phyloP scores from a whole-genome alignment of 78 protist species.

The Dictyostelium purpureum region DNA sequence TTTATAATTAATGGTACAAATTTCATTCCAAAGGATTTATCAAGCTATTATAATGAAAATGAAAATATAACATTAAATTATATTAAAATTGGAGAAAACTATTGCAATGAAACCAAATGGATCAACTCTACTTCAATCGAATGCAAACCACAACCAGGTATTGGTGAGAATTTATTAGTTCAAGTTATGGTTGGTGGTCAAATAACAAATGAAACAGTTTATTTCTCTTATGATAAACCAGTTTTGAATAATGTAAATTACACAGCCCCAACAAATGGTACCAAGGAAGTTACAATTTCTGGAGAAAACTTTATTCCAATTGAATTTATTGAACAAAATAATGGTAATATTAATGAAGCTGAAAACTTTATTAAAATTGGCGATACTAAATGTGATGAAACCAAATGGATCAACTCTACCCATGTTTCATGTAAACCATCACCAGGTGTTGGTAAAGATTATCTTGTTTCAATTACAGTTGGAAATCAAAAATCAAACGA shows the following conservation, averaged over 20 bases:
- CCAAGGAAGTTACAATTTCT: neutral
- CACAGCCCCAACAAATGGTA: neutral
- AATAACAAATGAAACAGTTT: neutral
- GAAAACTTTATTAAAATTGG: neutral
- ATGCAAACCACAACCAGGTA: constrained; percentile 35
- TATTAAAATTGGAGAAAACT: neutral
- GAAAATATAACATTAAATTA: neutral
- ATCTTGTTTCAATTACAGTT: neutral
- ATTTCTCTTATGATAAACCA: neutral
- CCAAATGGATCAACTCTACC: neutral
- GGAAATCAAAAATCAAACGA: neutral
- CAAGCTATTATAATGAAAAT: neutral
- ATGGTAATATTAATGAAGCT: neutral
- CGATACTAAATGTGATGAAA: neutral
- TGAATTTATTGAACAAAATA: neutral
- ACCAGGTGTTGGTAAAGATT: neutral
- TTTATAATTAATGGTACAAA: neutral
- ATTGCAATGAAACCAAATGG: constrained; percentile 12
- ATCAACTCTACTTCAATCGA: neutral
- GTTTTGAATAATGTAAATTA: neutral
- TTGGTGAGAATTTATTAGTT: constrained; percentile 7
- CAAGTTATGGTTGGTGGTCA: neutral
- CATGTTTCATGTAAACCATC: neutral
- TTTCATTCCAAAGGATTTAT: neutral
- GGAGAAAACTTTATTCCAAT: constrained; percentile 1